A percentile compares a stretch with the other conserved stretches of the same genome.
Conservation (phyloP, 495 filamentous ascomycete genomes). For the Aspergillus steynii region DNA sequence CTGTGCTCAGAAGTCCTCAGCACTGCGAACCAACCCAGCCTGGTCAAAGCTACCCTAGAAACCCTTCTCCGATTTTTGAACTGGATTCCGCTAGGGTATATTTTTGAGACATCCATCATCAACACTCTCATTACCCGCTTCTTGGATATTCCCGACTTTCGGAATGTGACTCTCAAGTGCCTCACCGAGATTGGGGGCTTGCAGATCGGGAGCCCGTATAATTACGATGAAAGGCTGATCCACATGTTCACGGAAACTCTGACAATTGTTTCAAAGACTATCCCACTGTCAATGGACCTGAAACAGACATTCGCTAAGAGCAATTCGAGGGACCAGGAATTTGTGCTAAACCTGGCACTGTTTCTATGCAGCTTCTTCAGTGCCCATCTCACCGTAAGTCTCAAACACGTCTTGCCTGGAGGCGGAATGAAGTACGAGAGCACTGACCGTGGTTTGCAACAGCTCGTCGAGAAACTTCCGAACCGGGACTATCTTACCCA, state of each 20-base stretch:
- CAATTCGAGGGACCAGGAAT: constrained; percentile 93
- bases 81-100: constrained; percentile 98
- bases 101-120: constrained; percentile 96
- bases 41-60: constrained; percentile 92
- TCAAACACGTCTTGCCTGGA: background rate
- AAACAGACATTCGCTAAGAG: constrained; percentile 87
- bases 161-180: constrained; percentile 94
- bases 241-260: constrained; percentile 97
- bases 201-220: constrained; percentile 71
- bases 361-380: constrained; percentile 96
- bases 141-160: constrained; percentile 86
- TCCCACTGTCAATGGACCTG: constrained; percentile 83
- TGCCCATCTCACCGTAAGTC: constrained; percentile 80
- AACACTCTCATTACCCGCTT: constrained; percentile 90
- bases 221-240: constrained; percentile 90
- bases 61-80: constrained; percentile 95
- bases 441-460: constrained; percentile 17
- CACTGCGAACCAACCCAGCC: constrained; percentile 80
- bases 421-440: background rate
- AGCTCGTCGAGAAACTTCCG: constrained; percentile 94
- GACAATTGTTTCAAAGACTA: constrained; percentile 83
- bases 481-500: constrained; percentile 93
- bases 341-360: constrained; percentile 92
- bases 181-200: constrained; percentile 95
- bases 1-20: constrained; percentile 91